Evolutionary conservation across 768 basidiomycete species (phyloP), one percentile per base, ranked within the genome.

Genomic region (Podaxis sp.): DNA sequence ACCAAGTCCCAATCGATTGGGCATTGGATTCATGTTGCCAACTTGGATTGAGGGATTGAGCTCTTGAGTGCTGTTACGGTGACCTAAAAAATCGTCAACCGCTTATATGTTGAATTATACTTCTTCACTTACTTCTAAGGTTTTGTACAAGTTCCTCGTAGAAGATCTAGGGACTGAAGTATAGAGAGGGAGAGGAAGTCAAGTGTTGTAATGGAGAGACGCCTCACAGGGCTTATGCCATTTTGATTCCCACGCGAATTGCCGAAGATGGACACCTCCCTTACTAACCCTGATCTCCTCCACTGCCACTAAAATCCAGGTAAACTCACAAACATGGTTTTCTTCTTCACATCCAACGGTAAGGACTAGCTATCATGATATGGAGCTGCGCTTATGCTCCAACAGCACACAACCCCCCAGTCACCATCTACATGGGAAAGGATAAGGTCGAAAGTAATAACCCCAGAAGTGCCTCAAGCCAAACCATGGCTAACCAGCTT

Each of bases 371-470:
- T n/a, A 13, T 44, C 11, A 23, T 54, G 9, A 28, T 40, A 28
- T 35, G 1, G 2, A 23, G 16, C 37, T 27, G 16, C 46, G 35
- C 11, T 68, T 25, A 64, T 65, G 23, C 62, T 32, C 23, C 13
- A 28, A 1, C 63, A 92, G 90, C 76, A 50, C 74, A 78, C 14
- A 71, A 83, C 48, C 91, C 93, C 1, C 77, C 90, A 0, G 86
- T 79, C 6, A 83, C 76, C 27, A 77, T 98, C 59, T 98, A 96
- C 74, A 97, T 98, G 95, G 95, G 96, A 28, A 87, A 86, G 70
- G 96, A 99, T 82, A 98, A 99, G 76, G 89, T 94, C 62, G 93
- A 97, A 77, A 94, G 92, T 94, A 67, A 69, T 89, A 51, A 32
- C 59, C 36, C 35, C 25, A 9, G 44, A 50, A 21, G 28, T 58